Evolutionary conservation across 805 yeast genomes (phyloP), one percentile per base, ranked within the genome.

Genomic region (Metschnikowia similis): DNA sequence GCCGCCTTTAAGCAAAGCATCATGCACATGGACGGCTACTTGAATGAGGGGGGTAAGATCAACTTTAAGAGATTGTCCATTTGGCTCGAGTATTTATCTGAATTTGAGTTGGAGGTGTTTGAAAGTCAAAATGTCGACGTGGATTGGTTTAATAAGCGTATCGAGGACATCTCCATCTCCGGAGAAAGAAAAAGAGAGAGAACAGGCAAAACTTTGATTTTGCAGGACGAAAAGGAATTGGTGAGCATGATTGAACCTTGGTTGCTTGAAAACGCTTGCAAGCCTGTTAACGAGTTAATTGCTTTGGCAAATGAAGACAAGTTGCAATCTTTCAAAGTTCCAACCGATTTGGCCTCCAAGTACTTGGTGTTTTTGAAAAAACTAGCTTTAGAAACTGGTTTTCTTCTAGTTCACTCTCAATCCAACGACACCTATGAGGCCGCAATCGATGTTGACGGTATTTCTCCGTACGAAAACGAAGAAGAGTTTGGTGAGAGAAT

Each of bases 111-210:
- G 55, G 87, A 85, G 66, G 85, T 87, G 63, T 94, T 92, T 61
- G 98, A 94, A 67, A 83, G 79, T 55, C 83, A 83, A 47, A 88
- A 86, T 54, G 80, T 89, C 48, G 97, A 91, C 66, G 82, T 88
- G 32, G 94, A 87, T 54, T 91, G 97, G 97, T 89, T 89, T 68
- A 89, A 89, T 67, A 79, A 85, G 60, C 87, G 87, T 61, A 76
- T 92, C 53, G 95, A 87, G 56, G 85, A 85, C 60, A 82, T 87
- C 49, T 85, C 92, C 6, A 70, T 84, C 41, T 75, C 82, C 46
- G 94, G 92, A 60, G 87, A 82, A 58, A 81, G 74, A 66, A 84
- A 78, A 65, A 80, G 89, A 67, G 79, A 76, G 50, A 79, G 81
- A 58, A 72, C 75, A 42, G 91, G 92, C 3, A 85, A 83, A 57